Evolutionary conservation across 257 asterid genomes (phyloP).

Genomic region (Rubia yunnanensis): DNA sequence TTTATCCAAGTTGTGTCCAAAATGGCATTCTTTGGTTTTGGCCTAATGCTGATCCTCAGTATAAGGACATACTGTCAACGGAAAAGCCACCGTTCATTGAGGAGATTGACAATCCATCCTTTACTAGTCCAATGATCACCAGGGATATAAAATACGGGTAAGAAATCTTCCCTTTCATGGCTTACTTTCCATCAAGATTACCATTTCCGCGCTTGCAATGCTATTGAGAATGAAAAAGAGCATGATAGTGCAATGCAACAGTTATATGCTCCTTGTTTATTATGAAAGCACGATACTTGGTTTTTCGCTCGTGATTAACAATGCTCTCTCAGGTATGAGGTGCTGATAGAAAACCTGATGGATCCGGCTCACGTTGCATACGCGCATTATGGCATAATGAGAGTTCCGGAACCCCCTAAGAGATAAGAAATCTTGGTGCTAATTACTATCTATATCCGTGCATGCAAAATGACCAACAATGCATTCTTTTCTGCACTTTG

Average conservation of each 20-base stretch:
- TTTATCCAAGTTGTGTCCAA: constrained; percentile 74
- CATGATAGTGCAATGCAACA: background rate
- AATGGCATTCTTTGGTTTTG: constrained; percentile 91
- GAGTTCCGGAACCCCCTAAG: constrained; percentile 37
- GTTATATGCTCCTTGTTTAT: too few relatives aligned
- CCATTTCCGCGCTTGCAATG: background rate
- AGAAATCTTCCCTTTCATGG: constrained; percentile 5
- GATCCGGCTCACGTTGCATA: constrained; percentile 96
- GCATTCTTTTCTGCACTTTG: constrained; percentile 39
- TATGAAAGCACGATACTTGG: background rate
- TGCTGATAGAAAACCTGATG: constrained; percentile 87
- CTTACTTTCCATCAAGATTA: background rate
- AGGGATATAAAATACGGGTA: constrained; percentile 87
- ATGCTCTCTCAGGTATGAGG: constrained; percentile 52
- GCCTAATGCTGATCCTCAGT: constrained; percentile 68
- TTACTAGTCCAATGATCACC: constrained; percentile 36
- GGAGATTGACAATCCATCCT: constrained; percentile 87
- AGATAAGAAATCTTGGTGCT: constrained; percentile 50
- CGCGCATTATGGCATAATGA: constrained; percentile 84
- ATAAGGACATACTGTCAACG: constrained; percentile 39
- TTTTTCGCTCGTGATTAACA: background rate
- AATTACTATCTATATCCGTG: background rate
- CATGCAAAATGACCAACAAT: constrained; percentile 28
- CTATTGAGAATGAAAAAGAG: too few relatives aligned
- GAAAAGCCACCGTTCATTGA: constrained; percentile 74